Evolutionary conservation across 176 grass and related monocot species (phyloP).

Genomic region (maize (Zea mays)): Zm-B73-REFERENCE-NAM-5.0 NC_050096.1:239468001-239468500

Average conservation of each 20-base stretch:
- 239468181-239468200: neutral
- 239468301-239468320: too few species aligned
- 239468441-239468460: conserved; percentile 62
- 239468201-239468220: too few species aligned
- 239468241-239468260: too few species aligned
- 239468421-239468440: neutral
- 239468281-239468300: too few species aligned
- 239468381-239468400: neutral
- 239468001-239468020: neutral
- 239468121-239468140: conserved; percentile 67
- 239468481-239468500: conserved; percentile 66
- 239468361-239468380: too few species aligned
- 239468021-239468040: conserved; percentile 56
- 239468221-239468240: too few species aligned
- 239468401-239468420: conserved; percentile 16
- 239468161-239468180: neutral
- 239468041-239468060: conserved; percentile 65
- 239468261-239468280: too few species aligned
- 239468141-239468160: conserved; percentile 66
- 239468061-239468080: conserved; percentile 35
- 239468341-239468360: too few species aligned
- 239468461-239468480: conserved; percentile 33
- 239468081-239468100: conserved; percentile 56
- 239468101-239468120: conserved; percentile 67
- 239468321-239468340: too few species aligned